phyloP scores from a whole-genome alignment of 2,329 filamentous ascomycete genomes.

The Aspergillus tanneri region DNA sequence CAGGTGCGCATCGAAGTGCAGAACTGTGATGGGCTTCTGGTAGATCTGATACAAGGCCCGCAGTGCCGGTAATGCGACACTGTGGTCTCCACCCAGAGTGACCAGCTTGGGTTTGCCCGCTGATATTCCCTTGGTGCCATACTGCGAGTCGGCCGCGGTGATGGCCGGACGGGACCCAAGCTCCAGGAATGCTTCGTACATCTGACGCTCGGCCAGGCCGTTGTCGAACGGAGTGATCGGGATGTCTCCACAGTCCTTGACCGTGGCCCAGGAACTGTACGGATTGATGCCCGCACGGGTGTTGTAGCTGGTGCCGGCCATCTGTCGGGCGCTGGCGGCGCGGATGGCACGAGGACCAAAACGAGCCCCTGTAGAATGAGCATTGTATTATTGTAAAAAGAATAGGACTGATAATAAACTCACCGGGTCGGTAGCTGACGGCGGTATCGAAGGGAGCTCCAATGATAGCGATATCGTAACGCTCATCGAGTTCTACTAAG shows the following conservation, averaged over 20 bases:
- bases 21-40: constrained; percentile 62
- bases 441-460: constrained; percentile 74
- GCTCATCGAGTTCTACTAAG: constrained; percentile 61
- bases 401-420: constrained; percentile 15
- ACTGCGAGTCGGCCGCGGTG: constrained; percentile 27
- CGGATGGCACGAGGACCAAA: constrained; percentile 89
- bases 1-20: constrained; percentile 77
- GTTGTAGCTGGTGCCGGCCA: constrained; percentile 77
- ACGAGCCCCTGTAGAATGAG: constrained; percentile 55
- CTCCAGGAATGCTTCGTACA: constrained; percentile 76
- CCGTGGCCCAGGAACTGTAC: constrained; percentile 72
- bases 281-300: constrained; percentile 79
- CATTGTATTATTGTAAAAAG: background rate
- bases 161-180: constrained; percentile 54
- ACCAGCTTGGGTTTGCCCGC: constrained; percentile 56
- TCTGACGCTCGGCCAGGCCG: constrained; percentile 73
- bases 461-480: constrained; percentile 70
- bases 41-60: constrained; percentile 64
- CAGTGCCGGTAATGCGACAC: constrained; percentile 67
- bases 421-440: constrained; percentile 67
- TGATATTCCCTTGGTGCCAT: constrained; percentile 34
- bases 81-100: constrained; percentile 72
- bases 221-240: constrained; percentile 87
- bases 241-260: constrained; percentile 89
- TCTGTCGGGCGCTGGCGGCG: constrained; percentile 77